Evolutionary conservation across 176 grass and related monocot species (phyloP).

Genomic region (Zoysia pacifica): DNA sequence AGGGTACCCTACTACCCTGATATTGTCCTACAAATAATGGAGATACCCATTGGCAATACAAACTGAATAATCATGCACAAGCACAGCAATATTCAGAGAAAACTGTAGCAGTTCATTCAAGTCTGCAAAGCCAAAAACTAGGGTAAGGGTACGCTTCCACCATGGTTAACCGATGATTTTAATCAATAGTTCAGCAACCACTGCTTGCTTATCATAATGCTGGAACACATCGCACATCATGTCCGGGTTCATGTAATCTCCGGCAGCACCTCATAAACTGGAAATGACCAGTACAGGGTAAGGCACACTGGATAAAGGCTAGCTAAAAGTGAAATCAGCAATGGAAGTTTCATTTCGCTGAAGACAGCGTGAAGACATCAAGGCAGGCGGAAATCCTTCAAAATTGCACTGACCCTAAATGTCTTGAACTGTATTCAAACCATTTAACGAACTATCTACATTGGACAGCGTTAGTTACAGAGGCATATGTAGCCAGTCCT

Average conservation of each 20-base stretch:
- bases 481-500: not conserved
- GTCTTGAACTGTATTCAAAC: conserved; percentile 23
- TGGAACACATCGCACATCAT: not conserved
- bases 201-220: not conserved
- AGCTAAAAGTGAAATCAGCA: not conserved
- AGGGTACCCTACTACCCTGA: no score
- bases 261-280: not conserved
- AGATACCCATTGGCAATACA: no score
- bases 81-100: no score
- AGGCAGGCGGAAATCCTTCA: conserved; percentile 19
- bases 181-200: no score
- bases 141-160: no score
- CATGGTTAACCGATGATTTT: no score
- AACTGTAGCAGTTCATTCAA: no score
- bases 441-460: conserved; percentile 45
- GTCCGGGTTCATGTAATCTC: no score
- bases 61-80: no score
- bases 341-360: not conserved
- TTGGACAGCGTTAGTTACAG: conserved; percentile 25
- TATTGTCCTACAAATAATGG: no score
- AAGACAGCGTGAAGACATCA: not conserved
- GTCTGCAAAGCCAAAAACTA: no score
- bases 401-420: conserved; percentile 16
- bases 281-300: not conserved
- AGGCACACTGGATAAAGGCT: not conserved